phyloP scores from a whole-genome alignment of 2,329 filamentous ascomycete species.

The Juglanconis juglandina region DNA sequence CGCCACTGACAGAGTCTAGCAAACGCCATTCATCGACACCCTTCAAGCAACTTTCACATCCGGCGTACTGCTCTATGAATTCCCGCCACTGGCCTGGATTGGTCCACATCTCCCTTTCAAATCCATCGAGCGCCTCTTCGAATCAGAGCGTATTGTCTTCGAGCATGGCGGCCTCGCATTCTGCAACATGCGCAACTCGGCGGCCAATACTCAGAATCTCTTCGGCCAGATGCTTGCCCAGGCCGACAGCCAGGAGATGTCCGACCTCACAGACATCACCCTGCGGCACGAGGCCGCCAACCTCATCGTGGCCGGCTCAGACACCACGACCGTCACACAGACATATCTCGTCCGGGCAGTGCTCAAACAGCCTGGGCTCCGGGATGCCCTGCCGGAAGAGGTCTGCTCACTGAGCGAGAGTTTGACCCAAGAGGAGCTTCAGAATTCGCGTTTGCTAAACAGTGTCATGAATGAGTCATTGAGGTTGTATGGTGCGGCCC shows the following conservation, averaged over 20 bases:
- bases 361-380: slow-evolving; percentile 10
- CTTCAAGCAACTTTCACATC: slow-evolving; percentile 4
- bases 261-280: slow-evolving; percentile 21
- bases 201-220: slow-evolving; percentile 18
- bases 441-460: slow-evolving; percentile 29
- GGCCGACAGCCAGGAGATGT: slow-evolving; percentile 19
- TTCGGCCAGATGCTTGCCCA: slow-evolving; percentile 23
- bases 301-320: slow-evolving; percentile 39
- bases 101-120: slow-evolving; percentile 2
- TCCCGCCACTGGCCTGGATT: slow-evolving; percentile 2
- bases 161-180: slow-evolving; percentile 7
- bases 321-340: slow-evolving; percentile 38
- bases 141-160: slow-evolving; percentile 9
- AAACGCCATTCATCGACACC: slow-evolving; percentile 13
- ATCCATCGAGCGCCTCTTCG: background rate
- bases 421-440: slow-evolving; percentile 24
- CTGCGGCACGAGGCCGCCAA: slow-evolving; percentile 31
- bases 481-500: slow-evolving; percentile 29
- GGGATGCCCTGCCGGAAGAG: slow-evolving; percentile 21
- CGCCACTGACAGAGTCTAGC: slow-evolving; percentile 29
- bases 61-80: slow-evolving; percentile 2
- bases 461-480: slow-evolving; percentile 32
- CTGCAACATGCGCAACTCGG: slow-evolving; percentile 7
- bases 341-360: slow-evolving; percentile 34
- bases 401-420: slow-evolving; percentile 21